A percentile compares a stretch with the other conserved stretches of the same genome.
Conservation (phyloP, 257 asterid genomes). For the Penstemon eatonii region DNA sequence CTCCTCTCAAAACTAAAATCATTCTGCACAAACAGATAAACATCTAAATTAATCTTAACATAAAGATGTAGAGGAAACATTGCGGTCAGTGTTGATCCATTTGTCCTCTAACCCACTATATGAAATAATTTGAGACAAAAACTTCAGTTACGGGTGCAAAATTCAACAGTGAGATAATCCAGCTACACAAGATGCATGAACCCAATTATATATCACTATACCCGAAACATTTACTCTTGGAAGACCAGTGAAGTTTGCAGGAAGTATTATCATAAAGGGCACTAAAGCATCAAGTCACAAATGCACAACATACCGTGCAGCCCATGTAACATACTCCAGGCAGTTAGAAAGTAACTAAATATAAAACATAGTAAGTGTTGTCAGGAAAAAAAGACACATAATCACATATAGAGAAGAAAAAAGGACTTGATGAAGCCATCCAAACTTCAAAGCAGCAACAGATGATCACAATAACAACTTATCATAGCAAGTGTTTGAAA, state of each 20-base stretch:
- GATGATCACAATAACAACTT: not conserved
- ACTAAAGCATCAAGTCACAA: conserved; percentile 1
- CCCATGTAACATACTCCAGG: not conserved
- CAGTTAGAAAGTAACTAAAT: conserved; percentile 1
- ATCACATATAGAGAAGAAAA: not conserved
- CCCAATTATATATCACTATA: not conserved
- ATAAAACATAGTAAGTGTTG: not conserved
- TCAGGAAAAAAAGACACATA: not conserved
- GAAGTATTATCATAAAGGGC: not conserved
- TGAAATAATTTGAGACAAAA: not conserved
- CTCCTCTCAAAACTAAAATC: conserved; percentile 79
- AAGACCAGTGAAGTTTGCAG: not conserved
- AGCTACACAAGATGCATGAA: conserved; percentile 12
- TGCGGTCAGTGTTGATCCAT: not conserved
- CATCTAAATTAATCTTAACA: conserved; percentile 11
- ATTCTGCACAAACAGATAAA: conserved; percentile 49
- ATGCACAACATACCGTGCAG: not conserved
- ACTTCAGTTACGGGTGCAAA: too few relatives aligned
- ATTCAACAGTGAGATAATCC: not conserved
- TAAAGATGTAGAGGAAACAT: not conserved
- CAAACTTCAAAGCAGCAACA: conserved; percentile 5
- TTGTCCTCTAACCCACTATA: not conserved
- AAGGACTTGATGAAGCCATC: not conserved
- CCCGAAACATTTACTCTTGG: not conserved
- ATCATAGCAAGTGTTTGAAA: not conserved